phyloP scores from a whole-genome alignment of 768 basidiomycete species.

The Coprinopsis strossmayeri region DNA sequence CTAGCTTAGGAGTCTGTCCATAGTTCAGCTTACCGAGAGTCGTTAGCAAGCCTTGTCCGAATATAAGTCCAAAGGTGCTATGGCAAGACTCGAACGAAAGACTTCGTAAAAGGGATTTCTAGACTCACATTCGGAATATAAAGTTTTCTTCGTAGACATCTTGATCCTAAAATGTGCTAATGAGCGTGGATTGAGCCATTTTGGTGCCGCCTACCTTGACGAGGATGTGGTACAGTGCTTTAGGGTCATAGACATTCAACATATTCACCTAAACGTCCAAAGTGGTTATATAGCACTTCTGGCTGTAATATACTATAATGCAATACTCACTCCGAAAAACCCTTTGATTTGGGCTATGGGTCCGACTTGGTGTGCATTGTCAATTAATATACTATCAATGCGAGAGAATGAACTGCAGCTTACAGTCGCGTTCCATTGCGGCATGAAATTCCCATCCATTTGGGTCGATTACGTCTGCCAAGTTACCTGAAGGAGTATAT shows the following conservation, averaged over 20 bases:
- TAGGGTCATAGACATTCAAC: conserved; percentile 38
- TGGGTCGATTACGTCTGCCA: not conserved
- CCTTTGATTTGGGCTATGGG: conserved; percentile 26
- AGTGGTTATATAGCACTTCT: not conserved
- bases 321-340: conserved; percentile 27
- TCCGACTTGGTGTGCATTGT: conserved; percentile 20
- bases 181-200: no score
- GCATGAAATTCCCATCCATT: not conserved
- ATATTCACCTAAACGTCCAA: not conserved
- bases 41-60: conserved; percentile 12
- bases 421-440: not conserved
- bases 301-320: not conserved
- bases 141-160: conserved; percentile 17
- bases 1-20: no score
- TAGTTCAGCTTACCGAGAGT: conserved; percentile 7
- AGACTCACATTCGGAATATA: conserved; percentile 8
- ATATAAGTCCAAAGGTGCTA: not conserved
- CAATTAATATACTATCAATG: not conserved
- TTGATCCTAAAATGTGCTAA: no score
- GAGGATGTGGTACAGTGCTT: conserved; percentile 38
- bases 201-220: conserved; percentile 24
- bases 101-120: conserved; percentile 1
- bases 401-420: not conserved
- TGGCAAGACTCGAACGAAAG: conserved; percentile 13
- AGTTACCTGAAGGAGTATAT: not conserved